Conservation (phyloP, 2,329 filamentous ascomycete species). For the Leptographium radiaticola region DNA sequence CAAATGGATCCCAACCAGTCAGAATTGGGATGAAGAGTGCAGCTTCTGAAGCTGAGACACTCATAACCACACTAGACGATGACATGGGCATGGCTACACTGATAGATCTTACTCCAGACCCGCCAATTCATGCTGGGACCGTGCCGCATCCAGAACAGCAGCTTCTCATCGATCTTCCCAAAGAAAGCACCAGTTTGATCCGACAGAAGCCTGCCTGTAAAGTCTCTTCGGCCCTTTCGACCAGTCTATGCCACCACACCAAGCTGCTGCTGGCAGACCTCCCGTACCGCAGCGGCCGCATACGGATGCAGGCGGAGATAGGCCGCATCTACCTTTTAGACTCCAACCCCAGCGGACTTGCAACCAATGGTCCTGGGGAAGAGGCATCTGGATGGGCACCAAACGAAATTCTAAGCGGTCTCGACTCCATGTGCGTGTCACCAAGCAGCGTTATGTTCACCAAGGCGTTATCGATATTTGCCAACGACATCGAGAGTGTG, state of each 20-base stretch:
- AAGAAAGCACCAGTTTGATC: neutral
- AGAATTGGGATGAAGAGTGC: no score
- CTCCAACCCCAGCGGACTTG: conserved; percentile 11
- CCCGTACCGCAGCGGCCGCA: conserved; percentile 12
- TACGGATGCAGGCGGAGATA: conserved; percentile 16
- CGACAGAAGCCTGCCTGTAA: neutral
- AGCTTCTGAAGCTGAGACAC: neutral
- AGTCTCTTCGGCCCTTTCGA: neutral
- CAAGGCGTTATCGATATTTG: conserved; percentile 16
- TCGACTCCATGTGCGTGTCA: conserved; percentile 9
- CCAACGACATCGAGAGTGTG: conserved; percentile 10
- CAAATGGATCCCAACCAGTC: no score
- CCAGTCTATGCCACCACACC: neutral
- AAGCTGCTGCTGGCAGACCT: conserved; percentile 8
- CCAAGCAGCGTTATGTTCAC: conserved; percentile 15
- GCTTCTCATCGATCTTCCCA: neutral
- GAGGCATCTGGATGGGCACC: conserved; percentile 15
- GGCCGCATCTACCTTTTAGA: conserved; percentile 16
- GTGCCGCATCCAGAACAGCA: neutral
- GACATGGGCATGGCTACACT: neutral
- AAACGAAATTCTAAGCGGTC: conserved; percentile 3
- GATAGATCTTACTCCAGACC: neutral
- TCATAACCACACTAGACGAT: conserved; percentile 5
- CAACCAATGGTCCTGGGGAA: conserved; percentile 12
- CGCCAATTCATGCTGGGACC: neutral